Percentiles rank a stretch among this genome's conserved stretches.
Conservation (phyloP, 805 yeast species). For the Wickerhamiella nectarea region DNA sequence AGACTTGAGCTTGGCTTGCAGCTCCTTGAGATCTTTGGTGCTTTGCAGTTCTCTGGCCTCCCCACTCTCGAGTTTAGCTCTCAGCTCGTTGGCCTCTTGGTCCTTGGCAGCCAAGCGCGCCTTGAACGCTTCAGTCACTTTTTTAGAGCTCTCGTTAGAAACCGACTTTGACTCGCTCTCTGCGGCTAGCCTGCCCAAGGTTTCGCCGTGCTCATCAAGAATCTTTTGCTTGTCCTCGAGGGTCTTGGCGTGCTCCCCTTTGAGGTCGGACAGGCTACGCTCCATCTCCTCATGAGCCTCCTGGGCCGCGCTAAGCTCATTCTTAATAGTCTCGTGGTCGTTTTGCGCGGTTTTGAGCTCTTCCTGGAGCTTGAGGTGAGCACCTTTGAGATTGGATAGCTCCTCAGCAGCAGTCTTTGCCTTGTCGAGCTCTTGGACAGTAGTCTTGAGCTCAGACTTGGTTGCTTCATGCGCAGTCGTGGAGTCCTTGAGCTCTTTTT, state of each 20-base stretch:
- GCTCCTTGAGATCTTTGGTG: neutral
- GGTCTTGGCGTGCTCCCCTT: neutral
- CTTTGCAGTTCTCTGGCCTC: neutral
- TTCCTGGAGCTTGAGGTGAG: neutral
- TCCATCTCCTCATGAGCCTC: neutral
- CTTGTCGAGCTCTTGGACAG: neutral
- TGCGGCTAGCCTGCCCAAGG: neutral
- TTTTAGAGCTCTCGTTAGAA: neutral
- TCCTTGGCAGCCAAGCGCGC: neutral
- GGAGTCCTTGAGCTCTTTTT: too few species aligned
- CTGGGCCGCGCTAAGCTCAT: neutral
- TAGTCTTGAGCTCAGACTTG: neutral
- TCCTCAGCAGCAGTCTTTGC: neutral
- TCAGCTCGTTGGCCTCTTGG: neutral
- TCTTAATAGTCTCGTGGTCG: neutral
- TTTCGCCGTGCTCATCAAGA: neutral
- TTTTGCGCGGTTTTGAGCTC: neutral
- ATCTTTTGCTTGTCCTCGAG: neutral
- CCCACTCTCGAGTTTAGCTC: neutral
- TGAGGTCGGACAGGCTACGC: too few species aligned
- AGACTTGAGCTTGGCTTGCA: neutral
- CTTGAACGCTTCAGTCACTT: neutral
- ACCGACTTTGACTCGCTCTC: neutral
- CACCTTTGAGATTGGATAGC: neutral
- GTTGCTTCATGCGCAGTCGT: neutral